phyloP scores from a whole-genome alignment of 2,329 filamentous ascomycete genomes.

The Alternaria gansuensis region DNA sequence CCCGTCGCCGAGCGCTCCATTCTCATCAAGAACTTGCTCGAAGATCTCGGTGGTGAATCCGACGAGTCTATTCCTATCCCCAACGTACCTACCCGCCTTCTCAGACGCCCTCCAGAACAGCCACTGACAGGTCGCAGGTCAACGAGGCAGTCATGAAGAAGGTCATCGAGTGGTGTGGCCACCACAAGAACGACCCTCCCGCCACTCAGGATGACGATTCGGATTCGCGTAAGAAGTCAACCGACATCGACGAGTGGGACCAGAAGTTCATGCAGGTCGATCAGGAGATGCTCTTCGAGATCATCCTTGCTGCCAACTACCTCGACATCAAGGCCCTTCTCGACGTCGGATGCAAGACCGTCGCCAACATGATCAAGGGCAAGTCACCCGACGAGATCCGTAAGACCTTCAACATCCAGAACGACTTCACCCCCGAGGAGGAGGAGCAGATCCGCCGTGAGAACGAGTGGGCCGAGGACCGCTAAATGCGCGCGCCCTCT shows the following conservation, averaged over 20 bases:
- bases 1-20: constrained; percentile 89
- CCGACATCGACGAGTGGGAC: constrained; percentile 99
- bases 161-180: constrained; percentile 97
- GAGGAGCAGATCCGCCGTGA: constrained; percentile 84
- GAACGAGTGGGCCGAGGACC: constrained; percentile 62
- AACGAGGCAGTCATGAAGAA: constrained; percentile 94
- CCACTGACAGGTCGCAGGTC: constrained; percentile 62
- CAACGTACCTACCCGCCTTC: constrained; percentile 61
- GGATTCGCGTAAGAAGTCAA: constrained; percentile 96
- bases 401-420: constrained; percentile 99
- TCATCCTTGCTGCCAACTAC: constrained; percentile 97
- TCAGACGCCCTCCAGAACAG: neutral
- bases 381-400: constrained; percentile 99
- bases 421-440: constrained; percentile 98
- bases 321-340: constrained; percentile 98
- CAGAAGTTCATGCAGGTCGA: constrained; percentile 99
- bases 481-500: constrained; percentile 31
- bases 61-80: constrained; percentile 84
- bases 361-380: constrained; percentile 99
- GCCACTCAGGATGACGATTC: constrained; percentile 85
- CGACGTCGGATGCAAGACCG: constrained; percentile 98
- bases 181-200: constrained; percentile 91
- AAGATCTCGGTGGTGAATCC: constrained; percentile 77
- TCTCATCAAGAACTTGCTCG: constrained; percentile 97
- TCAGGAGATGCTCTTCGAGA: constrained; percentile 99